Conservation (phyloP, 306 rosid species). For the Cucurbita ficifolia region DNA sequence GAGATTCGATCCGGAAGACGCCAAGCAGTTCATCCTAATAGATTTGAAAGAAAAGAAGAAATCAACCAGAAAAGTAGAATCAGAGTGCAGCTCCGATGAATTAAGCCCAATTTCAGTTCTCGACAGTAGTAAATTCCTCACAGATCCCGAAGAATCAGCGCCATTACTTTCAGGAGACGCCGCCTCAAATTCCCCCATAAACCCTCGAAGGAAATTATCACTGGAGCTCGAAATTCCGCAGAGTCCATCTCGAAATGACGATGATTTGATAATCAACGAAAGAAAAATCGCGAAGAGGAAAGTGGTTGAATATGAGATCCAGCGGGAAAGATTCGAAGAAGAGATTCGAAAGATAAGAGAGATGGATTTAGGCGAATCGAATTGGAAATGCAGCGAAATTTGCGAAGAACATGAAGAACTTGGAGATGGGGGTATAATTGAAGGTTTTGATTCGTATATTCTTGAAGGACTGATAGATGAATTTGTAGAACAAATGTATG, state of each 20-base stretch:
- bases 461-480: slow-evolving; percentile 47
- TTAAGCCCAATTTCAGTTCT: slow-evolving; percentile 81
- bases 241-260: slow-evolving; percentile 17
- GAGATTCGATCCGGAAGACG: slow-evolving; percentile 4
- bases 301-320: slow-evolving; percentile 11
- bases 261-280: slow-evolving; percentile 28
- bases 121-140: slow-evolving; percentile 26
- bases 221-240: slow-evolving; percentile 31
- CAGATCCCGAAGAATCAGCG: slow-evolving; percentile 15
- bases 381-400: slow-evolving; percentile 12
- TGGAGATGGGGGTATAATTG: slow-evolving; percentile 27
- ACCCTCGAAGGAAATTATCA: slow-evolving; percentile 48
- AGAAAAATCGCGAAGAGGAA: slow-evolving; percentile 17
- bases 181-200: slow-evolving; percentile 13
- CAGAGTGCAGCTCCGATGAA: slow-evolving; percentile 45
- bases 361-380: slow-evolving; percentile 32
- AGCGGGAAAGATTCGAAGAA: slow-evolving; percentile 27
- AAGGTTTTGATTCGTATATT: slow-evolving; percentile 36
- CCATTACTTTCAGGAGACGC: slow-evolving; percentile 19
- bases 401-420: slow-evolving; percentile 17
- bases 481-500: slow-evolving; percentile 33
- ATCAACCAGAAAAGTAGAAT: slow-evolving; percentile 22
- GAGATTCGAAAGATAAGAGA: slow-evolving; percentile 33
- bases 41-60: slow-evolving; percentile 22
- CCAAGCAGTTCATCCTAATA: not conserved